Base-by-base conservation (phyloP, 371 early-diverging fungal genomes). In the Choanephora cucurbitarum region DNA sequence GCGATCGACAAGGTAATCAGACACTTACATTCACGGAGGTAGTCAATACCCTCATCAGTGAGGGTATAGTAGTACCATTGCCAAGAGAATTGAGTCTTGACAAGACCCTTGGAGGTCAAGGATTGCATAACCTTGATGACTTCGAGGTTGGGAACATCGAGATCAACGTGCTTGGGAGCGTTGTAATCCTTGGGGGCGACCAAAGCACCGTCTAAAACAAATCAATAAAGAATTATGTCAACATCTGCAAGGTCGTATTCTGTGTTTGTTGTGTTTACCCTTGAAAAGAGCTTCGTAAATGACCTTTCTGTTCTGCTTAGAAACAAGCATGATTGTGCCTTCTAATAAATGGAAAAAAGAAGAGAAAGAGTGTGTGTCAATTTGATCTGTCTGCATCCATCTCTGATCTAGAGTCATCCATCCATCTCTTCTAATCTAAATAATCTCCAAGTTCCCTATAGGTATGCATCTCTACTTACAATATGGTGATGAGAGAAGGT, bases 61-160 rank as follows among this genome's bases (percentile, higher is more conserved):
- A 99, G 84, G 76, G 89, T 91, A 85, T 97, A 98, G 91, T 99
- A 99, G 84, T 92, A 97, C 87, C 93, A 93, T 74, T 95, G 97
- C 99, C 99, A 99, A 67, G 94, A 94, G 92, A 99, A 99, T 74
- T 89, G 90, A 67, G 91, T 91, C 82, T 88, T 92, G 79, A 98
- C 96, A 61, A 76, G 91, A 66, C 93, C 95, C 70, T 88, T 90
- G 64, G 98, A 98, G 76, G 86, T 82, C 74, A 98, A 86, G 57
- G 94, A 95, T 86, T 96, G 96, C 70, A 96, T 84, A 56, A 96
- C 90, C 90, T 97, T 99, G 89, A 97, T 94, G 73, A 98, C 99
- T 77, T 98, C 88, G 47, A 97, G 84, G 90, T 99, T 98, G 66
- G 95, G 92, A 54, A 99, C 96, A 62, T 89, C 85, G 70, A 97